Evolutionary conservation across 2,329 filamentous ascomycete species (phyloP).

Genomic region (Pestalotiopsis fici): DNA sequence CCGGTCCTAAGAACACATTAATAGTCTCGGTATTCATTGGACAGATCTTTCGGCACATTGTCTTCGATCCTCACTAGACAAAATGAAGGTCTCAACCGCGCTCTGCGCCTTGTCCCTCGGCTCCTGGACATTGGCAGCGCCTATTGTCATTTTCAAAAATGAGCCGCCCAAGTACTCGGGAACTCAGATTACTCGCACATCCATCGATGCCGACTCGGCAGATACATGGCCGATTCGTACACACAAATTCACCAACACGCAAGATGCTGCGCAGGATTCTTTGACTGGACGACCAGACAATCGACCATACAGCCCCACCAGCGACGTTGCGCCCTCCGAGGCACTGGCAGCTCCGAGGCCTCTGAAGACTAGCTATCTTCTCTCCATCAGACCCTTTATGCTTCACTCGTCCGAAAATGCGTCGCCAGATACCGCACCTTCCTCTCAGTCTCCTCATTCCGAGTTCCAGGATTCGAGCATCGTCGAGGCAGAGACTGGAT

Average conservation of each 20-base stretch:
- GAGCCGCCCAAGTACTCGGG: conserved; percentile 11
- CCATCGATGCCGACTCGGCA: neutral
- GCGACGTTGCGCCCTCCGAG: conserved; percentile 5
- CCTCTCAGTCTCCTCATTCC: conserved; percentile 17
- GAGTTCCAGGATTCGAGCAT: conserved; percentile 27
- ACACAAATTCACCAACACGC: neutral
- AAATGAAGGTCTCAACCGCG: conserved; percentile 16
- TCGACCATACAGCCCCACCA: conserved; percentile 2
- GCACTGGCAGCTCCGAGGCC: conserved; percentile 6
- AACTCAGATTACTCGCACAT: neutral
- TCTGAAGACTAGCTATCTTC: conserved; percentile 5
- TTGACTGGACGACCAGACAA: conserved; percentile 8
- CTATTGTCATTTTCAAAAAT: conserved; percentile 12
- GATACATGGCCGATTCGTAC: neutral
- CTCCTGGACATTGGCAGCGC: conserved; percentile 17
- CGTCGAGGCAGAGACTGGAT: conserved; percentile 27
- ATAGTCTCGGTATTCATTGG: neutral
- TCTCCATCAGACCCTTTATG: neutral
- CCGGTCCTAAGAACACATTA: neutral
- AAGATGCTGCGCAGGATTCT: neutral
- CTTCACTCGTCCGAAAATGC: neutral
- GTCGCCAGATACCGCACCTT: neutral
- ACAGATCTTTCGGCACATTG: neutral
- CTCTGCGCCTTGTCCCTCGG: conserved; percentile 14
- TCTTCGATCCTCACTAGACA: neutral